Evolutionary conservation across 1,139 yeast species (phyloP), one percentile per base, ranked within the genome.

Genomic region (Yamadazyma spencermartinsiae): DNA sequence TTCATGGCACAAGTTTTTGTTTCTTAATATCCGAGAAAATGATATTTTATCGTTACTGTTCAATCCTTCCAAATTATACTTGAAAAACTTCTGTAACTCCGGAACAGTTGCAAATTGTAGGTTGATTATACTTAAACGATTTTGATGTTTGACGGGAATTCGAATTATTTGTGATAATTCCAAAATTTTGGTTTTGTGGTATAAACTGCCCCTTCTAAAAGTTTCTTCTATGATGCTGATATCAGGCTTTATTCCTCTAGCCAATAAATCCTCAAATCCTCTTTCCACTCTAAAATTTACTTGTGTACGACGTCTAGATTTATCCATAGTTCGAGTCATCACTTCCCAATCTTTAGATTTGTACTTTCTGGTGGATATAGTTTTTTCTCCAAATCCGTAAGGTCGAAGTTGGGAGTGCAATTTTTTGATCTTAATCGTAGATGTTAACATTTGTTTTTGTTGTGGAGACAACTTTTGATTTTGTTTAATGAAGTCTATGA

Each of bases 161-260:
- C 53, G 30, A 5, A 48, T 46, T 11, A 33, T 45, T 46, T 55
- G 43, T 55, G 51, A 29, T 55, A 42, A 24, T 51, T 54, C 38
- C 60, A 49, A 19, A 44, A 56, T 17, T 37, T 42, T 36, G 57
- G 55, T 41, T 52, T 53, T 26, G 44, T 41, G 17, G 38, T 37
- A 28, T 10, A 45, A 35, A 31, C 55, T 56, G 51, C 60, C 58
- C 29, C 60, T 48, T 34, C 55, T 50, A 41, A 66, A 65, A 0
- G 74, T 67, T 27, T 56, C 60, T 38, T 61, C 60, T 4, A 70
- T 46, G 8, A 65, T 41, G 9, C 43, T 41, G 33, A 54, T 49
- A 42, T 70, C 74, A 0, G 76, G 76, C 29, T 56, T 51, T 4
- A 69, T 58, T 0, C 75, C 76, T 37, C 55, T 55, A 14, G 58